phyloP scores from a whole-genome alignment of 345 rosid genomes.

The Aquilaria sinensis region DNA sequence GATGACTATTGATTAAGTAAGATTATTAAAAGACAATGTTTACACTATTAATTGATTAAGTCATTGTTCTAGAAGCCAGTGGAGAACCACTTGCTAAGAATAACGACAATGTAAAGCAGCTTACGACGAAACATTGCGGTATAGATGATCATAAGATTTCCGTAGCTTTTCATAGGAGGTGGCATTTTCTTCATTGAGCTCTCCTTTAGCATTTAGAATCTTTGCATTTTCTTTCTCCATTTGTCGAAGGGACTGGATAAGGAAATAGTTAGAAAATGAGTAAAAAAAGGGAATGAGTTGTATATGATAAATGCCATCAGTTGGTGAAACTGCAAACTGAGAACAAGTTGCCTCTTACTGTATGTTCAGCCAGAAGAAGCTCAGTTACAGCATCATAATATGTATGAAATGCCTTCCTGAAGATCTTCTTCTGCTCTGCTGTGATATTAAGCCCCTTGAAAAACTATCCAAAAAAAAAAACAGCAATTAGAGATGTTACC shows the following conservation, averaged over 20 bases:
- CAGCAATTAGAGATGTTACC: constrained; percentile 18
- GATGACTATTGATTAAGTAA: too few relatives aligned
- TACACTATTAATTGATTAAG: not conserved
- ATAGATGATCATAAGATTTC: constrained; percentile 88
- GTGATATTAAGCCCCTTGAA: constrained; percentile 71
- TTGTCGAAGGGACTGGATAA: constrained; percentile 71
- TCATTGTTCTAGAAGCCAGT: constrained; percentile 6
- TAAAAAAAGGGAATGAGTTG: constrained; percentile 11
- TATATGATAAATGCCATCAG: too few relatives aligned
- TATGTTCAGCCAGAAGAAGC: constrained; percentile 86
- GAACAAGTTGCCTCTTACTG: constrained; percentile 37
- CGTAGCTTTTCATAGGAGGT: constrained; percentile 90
- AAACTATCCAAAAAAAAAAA: constrained; percentile 36
- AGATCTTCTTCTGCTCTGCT: constrained; percentile 79
- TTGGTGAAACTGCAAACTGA: too few relatives aligned
- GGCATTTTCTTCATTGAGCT: constrained; percentile 87
- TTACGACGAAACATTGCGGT: constrained; percentile 90
- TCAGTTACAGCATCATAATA: constrained; percentile 83
- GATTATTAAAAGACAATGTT: too few relatives aligned
- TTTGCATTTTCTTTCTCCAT: constrained; percentile 97
- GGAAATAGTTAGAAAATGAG: constrained; percentile 7
- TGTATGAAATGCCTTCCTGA: constrained; percentile 69
- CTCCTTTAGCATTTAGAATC: constrained; percentile 92
- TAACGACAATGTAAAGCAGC: constrained; percentile 26
- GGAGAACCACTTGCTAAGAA: constrained; percentile 10